A percentile compares a stretch with the other conserved stretches of the same genome.
Conservation (phyloP, 441 rosid species). For the Syzygium syzygioides region DNA sequence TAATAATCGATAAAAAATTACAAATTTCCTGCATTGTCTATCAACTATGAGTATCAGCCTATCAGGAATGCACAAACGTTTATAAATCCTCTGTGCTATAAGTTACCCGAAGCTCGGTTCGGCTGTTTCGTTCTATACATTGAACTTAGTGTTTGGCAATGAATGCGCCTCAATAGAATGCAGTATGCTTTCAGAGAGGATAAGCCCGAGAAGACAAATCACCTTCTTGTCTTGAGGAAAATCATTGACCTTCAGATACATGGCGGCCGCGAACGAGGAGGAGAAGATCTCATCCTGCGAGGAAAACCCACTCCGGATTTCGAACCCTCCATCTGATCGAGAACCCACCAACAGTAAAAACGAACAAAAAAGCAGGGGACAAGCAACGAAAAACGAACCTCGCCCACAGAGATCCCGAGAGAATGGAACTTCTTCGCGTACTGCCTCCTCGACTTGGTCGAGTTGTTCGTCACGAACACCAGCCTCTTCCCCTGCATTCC, state of each 20-base stretch:
- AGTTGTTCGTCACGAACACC: slow-evolving; percentile 83
- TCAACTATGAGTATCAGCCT: neutral
- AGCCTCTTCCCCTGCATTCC: slow-evolving; percentile 61
- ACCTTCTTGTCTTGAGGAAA: slow-evolving; percentile 82
- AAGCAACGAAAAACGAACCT: slow-evolving; percentile 31
- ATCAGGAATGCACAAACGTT: neutral
- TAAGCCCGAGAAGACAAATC: neutral
- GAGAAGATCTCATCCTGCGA: slow-evolving; percentile 85
- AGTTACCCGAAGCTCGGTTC: accelerated
- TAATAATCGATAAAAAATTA: neutral
- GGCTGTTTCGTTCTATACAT: accelerated
- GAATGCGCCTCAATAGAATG: neutral
- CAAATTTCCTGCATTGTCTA: neutral
- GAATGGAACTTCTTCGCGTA: slow-evolving; percentile 60
- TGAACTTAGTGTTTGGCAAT: neutral
- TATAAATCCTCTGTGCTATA: neutral
- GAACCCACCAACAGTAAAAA: neutral
- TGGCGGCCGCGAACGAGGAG: slow-evolving; percentile 90
- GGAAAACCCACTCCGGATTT: neutral
- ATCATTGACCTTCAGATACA: slow-evolving; percentile 70
- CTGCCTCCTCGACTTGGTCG: slow-evolving; percentile 71
- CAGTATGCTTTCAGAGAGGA: neutral
- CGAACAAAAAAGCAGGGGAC: neutral
- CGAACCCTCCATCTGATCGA: neutral
- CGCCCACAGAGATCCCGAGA: slow-evolving; percentile 58